Evolutionary conservation across 768 basidiomycete genomes (phyloP), one percentile per base, ranked within the genome.

Genomic region (Auricularia sp.): DNA sequence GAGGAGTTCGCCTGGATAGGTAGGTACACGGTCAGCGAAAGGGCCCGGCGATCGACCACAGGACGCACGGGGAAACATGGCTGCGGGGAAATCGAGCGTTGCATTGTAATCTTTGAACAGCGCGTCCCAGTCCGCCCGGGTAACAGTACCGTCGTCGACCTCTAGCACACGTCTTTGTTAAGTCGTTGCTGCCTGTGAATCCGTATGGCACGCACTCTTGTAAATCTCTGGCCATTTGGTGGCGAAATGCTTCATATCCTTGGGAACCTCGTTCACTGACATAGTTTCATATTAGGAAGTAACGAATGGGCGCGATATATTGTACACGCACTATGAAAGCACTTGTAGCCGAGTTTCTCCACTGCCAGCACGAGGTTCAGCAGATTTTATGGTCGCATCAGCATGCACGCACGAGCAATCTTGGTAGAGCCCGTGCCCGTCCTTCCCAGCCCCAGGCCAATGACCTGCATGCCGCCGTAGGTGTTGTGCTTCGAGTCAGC

Each of bases 361-460:
- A 63, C 29, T 39, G 34, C 62, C 29, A 29, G 29, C 29, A 29
- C 29, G 29, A 29, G 29, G 29, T 29, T 29, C 29, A 29, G 29
- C 29, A 29, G 29, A 29, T 29, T 29, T 29, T 29, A 29, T 29
- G 1, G 1, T 29, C 29, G 18, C 16, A n/a, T 44, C 16, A 18
- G 0, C 24, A 2, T 21, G 18, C 11, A 33, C 44, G 51, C 29
- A 37, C 39, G 33, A 3, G 39, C 16, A 13, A 47, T 42, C 45
- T 33, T 47, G 44, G 11, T 13, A 63, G 44, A 63, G 39, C 39
- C 21, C 18, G 62, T 63, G 8, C 62, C 62, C 4, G 62, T 45
- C n/a, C 62, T 21, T 11, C 62, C 39, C 6, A 63, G 39, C 10
- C 62, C 62, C 5, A 47, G 44, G 18, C 62, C 62, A n/a, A 63